Evolutionary conservation across 2,329 filamentous ascomycete genomes (phyloP).

Genomic region (Dissoconium aciculare): DNA sequence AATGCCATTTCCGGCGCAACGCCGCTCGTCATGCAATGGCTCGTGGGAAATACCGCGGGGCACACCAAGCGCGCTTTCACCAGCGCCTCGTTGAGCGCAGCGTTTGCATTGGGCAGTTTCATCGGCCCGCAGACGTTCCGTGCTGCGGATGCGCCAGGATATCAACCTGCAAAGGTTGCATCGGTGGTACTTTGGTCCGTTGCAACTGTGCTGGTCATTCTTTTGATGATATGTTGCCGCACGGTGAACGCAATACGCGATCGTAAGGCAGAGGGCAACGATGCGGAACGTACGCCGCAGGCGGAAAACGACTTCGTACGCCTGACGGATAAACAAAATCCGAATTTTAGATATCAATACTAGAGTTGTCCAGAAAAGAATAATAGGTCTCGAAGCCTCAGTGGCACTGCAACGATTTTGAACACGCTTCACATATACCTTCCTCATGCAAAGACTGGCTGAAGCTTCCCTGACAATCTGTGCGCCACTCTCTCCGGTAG

Average conservation of each 20-base stretch:
- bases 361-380: too few species aligned
- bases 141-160: constrained; percentile 23
- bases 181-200: constrained; percentile 25
- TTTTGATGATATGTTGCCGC: constrained; percentile 29
- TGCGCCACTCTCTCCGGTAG: constrained; percentile 36
- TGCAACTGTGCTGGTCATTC: constrained; percentile 27
- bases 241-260: constrained; percentile 5
- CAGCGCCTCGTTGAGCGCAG: constrained; percentile 41
- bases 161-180: constrained; percentile 31
- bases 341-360: constrained; percentile 8
- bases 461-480: constrained; percentile 22
- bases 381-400: too few species aligned
- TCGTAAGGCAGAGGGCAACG: constrained; percentile 1
- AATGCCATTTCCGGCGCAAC: constrained; percentile 27
- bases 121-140: constrained; percentile 29
- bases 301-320: too few species aligned
- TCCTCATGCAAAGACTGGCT: constrained; percentile 17
- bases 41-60: constrained; percentile 43
- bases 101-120: constrained; percentile 27
- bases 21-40: constrained; percentile 25
- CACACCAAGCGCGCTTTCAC: constrained; percentile 47
- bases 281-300: too few species aligned
- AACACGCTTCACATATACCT: too few species aligned
- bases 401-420: too few species aligned
- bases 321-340: constrained; percentile 14